phyloP scores from a whole-genome alignment of 2,329 filamentous ascomycete species.

The Aaosphaeria arxii region DNA sequence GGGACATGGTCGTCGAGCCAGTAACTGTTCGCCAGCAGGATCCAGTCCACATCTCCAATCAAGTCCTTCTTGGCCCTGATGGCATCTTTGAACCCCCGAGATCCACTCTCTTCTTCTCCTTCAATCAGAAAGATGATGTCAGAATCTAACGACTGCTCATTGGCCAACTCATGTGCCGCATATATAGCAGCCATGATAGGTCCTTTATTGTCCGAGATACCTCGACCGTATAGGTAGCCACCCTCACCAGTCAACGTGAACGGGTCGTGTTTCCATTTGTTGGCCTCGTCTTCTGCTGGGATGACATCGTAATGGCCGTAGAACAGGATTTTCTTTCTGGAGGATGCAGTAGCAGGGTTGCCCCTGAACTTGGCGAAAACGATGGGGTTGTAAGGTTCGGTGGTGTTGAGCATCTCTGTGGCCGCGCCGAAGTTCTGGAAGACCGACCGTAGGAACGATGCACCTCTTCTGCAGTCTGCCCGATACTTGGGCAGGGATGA shows the following conservation, averaged over 20 bases:
- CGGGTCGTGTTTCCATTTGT: constrained; percentile 83
- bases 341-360: constrained; percentile 62
- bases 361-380: constrained; percentile 86
- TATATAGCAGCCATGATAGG: constrained; percentile 92
- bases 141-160: constrained; percentile 77
- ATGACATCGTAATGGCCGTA: constrained; percentile 99
- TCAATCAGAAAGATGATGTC: constrained; percentile 95
- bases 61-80: constrained; percentile 75
- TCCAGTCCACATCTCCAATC: constrained; percentile 91
- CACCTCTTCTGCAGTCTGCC: constrained; percentile 88
- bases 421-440: constrained; percentile 90
- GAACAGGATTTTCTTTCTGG: constrained; percentile 85
- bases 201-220: constrained; percentile 97
- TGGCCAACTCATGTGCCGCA: constrained; percentile 83
- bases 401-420: constrained; percentile 77
- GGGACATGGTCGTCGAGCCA: constrained; percentile 97
- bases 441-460: constrained; percentile 82
- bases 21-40: constrained; percentile 94
- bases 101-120: constrained; percentile 94
- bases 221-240: constrained; percentile 90
- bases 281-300: constrained; percentile 75
- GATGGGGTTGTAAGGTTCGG: constrained; percentile 79
- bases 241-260: constrained; percentile 88
- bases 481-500: constrained; percentile 83
- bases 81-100: constrained; percentile 82